phyloP scores from a whole-genome alignment of 2,329 filamentous ascomycete genomes.

The Venturia carpophila region DNA sequence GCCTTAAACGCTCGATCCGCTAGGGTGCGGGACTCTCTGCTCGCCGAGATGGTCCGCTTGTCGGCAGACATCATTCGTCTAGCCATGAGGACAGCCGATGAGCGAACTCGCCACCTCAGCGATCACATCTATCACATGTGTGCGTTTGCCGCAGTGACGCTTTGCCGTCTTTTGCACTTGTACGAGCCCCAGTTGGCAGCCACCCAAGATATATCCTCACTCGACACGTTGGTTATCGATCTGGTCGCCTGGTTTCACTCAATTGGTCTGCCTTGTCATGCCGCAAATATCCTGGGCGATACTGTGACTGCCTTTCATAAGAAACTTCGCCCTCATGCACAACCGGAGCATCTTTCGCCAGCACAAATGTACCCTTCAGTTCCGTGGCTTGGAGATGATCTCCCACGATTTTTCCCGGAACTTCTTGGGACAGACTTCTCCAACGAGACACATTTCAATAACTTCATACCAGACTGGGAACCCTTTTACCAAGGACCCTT shows the following conservation, averaged over 20 bases:
- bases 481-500: slow-evolving; percentile 19
- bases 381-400: slow-evolving; percentile 21
- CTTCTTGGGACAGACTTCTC: slow-evolving; percentile 28
- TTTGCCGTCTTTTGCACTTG: slow-evolving; percentile 32
- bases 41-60: slow-evolving; percentile 37
- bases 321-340: slow-evolving; percentile 29
- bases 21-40: slow-evolving; percentile 29
- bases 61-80: slow-evolving; percentile 35
- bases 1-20: slow-evolving; percentile 31
- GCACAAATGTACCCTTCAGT: slow-evolving; percentile 9
- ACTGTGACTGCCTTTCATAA: slow-evolving; percentile 32
- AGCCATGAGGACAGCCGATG: slow-evolving; percentile 38
- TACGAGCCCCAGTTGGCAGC: slow-evolving; percentile 31
- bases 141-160: slow-evolving; percentile 37
- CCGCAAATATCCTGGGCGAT: slow-evolving; percentile 33
- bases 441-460: slow-evolving; percentile 25
- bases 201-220: slow-evolving; percentile 28
- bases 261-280: slow-evolving; percentile 37
- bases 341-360: slow-evolving; percentile 4
- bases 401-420: slow-evolving; percentile 28
- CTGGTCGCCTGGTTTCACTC: slow-evolving; percentile 36
- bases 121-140: slow-evolving; percentile 44
- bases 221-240: slow-evolving; percentile 30
- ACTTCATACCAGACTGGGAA: slow-evolving; percentile 27
- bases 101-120: slow-evolving; percentile 38